Conservation (phyloP, 2,329 filamentous ascomycete species). For the Penicillium sp. region DNA sequence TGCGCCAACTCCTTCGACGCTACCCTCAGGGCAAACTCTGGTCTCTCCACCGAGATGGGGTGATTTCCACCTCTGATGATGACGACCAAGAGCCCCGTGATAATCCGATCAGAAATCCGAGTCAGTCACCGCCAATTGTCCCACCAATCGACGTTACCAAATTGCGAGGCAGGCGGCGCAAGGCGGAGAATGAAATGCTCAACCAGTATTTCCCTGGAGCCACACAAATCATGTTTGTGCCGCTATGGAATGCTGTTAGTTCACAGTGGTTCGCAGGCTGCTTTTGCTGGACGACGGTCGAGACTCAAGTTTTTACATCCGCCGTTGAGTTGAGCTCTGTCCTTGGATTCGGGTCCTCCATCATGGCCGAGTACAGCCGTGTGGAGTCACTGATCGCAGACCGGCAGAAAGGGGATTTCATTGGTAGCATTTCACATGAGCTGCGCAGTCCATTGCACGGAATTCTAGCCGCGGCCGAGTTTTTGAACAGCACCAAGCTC, state of each 20-base stretch:
- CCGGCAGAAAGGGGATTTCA: slow-evolving; percentile 43
- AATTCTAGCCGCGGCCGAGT: slow-evolving; percentile 41
- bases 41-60: slow-evolving; percentile 44
- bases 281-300: slow-evolving; percentile 41
- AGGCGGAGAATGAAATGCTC: slow-evolving; percentile 38
- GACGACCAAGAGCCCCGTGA: slow-evolving; percentile 33
- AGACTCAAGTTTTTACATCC: slow-evolving; percentile 35
- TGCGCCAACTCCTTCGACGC: slow-evolving; percentile 37
- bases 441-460: slow-evolving; percentile 42
- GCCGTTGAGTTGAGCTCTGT: slow-evolving; percentile 39
- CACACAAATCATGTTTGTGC: slow-evolving; percentile 48
- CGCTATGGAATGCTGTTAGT: slow-evolving; percentile 48
- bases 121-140: slow-evolving; percentile 4
- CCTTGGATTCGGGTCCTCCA: slow-evolving; percentile 39
- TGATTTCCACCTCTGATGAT: slow-evolving; percentile 44
- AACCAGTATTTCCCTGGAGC: slow-evolving; percentile 46
- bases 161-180: slow-evolving; percentile 25
- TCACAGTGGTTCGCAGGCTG: slow-evolving; percentile 46
- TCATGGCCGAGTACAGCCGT: slow-evolving; percentile 43
- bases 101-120: slow-evolving; percentile 8
- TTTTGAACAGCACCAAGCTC: slow-evolving; percentile 36
- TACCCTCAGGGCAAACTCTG: slow-evolving; percentile 47
- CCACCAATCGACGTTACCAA: slow-evolving; percentile 18
- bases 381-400: slow-evolving; percentile 42
- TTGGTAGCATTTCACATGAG: slow-evolving; percentile 44